These are phyloP conservation scores for Colletotrichum sp. DNA, from an alignment of 2,329 filamentous ascomycete species.

Conservation along the genomic window DNA sequence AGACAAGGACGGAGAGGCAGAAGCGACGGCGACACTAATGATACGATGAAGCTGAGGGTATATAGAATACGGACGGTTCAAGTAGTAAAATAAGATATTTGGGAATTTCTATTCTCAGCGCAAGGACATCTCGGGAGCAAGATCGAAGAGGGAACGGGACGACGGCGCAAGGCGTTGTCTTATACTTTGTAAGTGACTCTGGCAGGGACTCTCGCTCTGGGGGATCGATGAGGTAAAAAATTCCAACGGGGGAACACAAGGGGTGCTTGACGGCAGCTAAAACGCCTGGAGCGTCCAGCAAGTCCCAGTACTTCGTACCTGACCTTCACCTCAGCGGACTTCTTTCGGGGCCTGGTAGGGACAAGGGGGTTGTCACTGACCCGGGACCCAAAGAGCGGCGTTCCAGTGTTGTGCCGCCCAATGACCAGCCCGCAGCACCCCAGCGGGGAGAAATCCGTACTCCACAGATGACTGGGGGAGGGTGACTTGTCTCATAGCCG, in stretches of 20 bases:
- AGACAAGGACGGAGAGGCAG: not conserved
- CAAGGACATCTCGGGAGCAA: not conserved
- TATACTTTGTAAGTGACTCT: slow-evolving; percentile 17
- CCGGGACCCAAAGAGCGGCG: slow-evolving; percentile 3
- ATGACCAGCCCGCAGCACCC: not conserved
- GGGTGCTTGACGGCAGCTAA: slow-evolving; percentile 21
- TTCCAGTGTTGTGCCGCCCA: not conserved
- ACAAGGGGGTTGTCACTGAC: slow-evolving; percentile 14
- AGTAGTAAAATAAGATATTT: not conserved
- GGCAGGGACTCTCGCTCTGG: not conserved
- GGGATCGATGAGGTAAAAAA: slow-evolving; percentile 20
- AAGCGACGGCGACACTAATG: not conserved
- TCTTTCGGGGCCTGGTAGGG: not conserved
- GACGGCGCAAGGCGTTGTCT: slow-evolving; percentile 11
- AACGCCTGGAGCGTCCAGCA: slow-evolving; percentile 18
- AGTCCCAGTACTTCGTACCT: slow-evolving; percentile 8
- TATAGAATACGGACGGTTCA: not conserved
- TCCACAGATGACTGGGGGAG: not conserved
- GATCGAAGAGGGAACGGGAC: not conserved
- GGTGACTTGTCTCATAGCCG: not conserved
- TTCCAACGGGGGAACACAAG: slow-evolving; percentile 8
- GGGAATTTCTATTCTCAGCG: not conserved
- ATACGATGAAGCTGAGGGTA: not conserved
- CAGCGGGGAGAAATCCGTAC: slow-evolving; percentile 20
- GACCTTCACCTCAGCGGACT: slow-evolving; percentile 7